phyloP scores from a whole-genome alignment of 257 asterid species.

The Petunia axillaris region DNA sequence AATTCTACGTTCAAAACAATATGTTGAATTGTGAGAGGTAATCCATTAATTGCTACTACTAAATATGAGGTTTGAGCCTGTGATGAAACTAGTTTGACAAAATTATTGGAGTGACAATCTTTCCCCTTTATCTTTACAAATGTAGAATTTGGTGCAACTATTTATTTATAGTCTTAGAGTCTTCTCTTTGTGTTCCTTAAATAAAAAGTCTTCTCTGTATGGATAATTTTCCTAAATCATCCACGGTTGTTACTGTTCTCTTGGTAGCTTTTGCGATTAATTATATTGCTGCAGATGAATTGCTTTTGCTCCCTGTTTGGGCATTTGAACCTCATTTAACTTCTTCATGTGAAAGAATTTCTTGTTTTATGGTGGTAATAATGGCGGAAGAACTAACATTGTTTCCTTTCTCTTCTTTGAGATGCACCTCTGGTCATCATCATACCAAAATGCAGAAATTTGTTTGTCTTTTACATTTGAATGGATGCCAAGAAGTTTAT shows the following conservation, averaged over 20 bases:
- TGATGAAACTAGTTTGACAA: background rate
- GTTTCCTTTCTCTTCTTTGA: constrained; percentile 95
- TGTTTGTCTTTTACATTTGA: constrained; percentile 57
- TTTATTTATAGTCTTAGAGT: background rate
- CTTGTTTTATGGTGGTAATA: constrained; percentile 10
- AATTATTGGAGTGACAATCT: background rate
- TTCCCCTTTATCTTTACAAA: background rate
- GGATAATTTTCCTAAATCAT: constrained; percentile 14
- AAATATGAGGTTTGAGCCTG: background rate
- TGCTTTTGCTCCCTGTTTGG: background rate
- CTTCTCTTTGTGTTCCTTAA: too few relatives aligned
- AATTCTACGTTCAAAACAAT: background rate
- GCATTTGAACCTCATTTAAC: background rate
- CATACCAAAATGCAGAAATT: constrained; percentile 98
- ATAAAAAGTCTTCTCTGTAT: background rate
- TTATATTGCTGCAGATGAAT: background rate
- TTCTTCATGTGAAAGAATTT: background rate
- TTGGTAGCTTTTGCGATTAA: background rate
- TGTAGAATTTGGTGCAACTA: background rate
- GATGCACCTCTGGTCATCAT: constrained; percentile 96
- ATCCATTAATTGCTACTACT: constrained; percentile 1
- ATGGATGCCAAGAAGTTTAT: constrained; percentile 96
- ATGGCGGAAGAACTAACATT: constrained; percentile 82
- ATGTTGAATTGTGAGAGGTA: background rate
- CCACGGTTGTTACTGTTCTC: background rate